These are phyloP conservation scores for Laburnicola sp. DNA, from an alignment of 2,329 filamentous ascomycete genomes.

Conservation along the genomic window DNA sequence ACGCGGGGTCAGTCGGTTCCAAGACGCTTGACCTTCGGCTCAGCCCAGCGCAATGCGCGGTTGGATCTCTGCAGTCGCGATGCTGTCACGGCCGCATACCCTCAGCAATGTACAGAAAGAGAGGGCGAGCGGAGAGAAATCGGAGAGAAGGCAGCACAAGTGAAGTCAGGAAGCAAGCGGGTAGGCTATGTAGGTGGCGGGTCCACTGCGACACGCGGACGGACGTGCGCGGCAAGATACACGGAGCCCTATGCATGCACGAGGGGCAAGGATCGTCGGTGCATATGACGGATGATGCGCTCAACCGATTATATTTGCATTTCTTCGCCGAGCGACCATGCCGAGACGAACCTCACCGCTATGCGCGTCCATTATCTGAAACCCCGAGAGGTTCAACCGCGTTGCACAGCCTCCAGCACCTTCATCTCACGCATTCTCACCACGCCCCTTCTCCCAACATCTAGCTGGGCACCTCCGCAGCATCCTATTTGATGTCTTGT, in stretches of 20 bases:
- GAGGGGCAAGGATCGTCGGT: neutral
- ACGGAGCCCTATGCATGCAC: neutral
- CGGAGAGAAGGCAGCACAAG: neutral
- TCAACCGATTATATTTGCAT: neutral
- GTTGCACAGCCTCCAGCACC: constrained; percentile 1
- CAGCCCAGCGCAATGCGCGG: neutral
- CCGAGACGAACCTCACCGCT: too few relatives aligned
- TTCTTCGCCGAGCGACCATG: neutral
- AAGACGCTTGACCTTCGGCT: neutral
- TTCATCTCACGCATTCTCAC: too few relatives aligned
- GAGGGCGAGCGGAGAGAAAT: too few relatives aligned
- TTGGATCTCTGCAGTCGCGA: too few relatives aligned
- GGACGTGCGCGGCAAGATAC: neutral
- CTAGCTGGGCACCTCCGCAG: too few relatives aligned
- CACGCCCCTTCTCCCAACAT: too few relatives aligned
- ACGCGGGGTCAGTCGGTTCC: constrained; percentile 8
- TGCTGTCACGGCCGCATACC: too few relatives aligned
- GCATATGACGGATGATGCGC: constrained; percentile 1
- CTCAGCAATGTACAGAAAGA: too few relatives aligned
- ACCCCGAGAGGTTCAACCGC: too few relatives aligned
- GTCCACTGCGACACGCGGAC: neutral
- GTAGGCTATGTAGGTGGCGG: neutral
- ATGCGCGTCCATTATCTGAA: too few relatives aligned
- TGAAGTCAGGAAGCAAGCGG: constrained; percentile 2
- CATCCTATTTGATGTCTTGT: constrained; percentile 1